A percentile compares a stretch with the other conserved stretches of the same genome.
Evolutionary conservation across 176 grass and related monocot genomes (phyloP).

Genomic region (Zoysia pacifica): DNA sequence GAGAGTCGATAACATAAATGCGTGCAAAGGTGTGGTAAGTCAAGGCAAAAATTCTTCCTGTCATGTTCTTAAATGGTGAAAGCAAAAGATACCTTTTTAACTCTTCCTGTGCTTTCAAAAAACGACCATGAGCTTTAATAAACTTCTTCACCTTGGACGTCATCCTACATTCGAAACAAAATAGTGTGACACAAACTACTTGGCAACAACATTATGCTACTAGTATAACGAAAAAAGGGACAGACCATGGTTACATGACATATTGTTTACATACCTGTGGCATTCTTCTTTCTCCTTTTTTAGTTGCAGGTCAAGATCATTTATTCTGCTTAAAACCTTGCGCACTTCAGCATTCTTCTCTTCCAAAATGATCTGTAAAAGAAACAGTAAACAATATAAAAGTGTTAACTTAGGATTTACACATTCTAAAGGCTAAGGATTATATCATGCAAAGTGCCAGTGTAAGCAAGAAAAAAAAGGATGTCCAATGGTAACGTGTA

Average conservation of each 20-base stretch:
- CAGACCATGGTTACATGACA: not conserved
- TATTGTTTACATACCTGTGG: slow-evolving; percentile 56
- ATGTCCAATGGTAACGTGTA: not conserved
- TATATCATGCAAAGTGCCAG: not conserved
- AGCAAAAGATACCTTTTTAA: slow-evolving; percentile 63
- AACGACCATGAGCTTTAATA: slow-evolving; percentile 73
- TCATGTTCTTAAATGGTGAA: slow-evolving; percentile 19
- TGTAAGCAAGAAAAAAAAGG: not conserved
- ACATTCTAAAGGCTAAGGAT: not conserved
- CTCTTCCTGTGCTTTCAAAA: slow-evolving; percentile 81
- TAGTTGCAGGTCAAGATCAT: slow-evolving; percentile 68
- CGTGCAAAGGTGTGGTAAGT: slow-evolving; percentile 12
- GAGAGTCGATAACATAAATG: slow-evolving; percentile 30
- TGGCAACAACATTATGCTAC: slow-evolving; percentile 17
- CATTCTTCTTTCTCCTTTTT: slow-evolving; percentile 80
- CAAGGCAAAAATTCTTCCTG: not conserved
- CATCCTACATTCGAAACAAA: slow-evolving; percentile 54
- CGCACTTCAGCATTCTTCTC: slow-evolving; percentile 64
- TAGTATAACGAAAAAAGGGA: slow-evolving; percentile 14
- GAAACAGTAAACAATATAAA: slow-evolving; percentile 17
- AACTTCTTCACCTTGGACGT: slow-evolving; percentile 88
- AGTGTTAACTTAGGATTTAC: slow-evolving; percentile 20
- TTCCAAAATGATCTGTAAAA: slow-evolving; percentile 68
- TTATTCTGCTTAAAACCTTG: slow-evolving; percentile 71
- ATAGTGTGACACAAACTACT: slow-evolving; percentile 3